Conservation (phyloP, 1,284 basidiomycete genomes). For the Irpex sp. region DNA sequence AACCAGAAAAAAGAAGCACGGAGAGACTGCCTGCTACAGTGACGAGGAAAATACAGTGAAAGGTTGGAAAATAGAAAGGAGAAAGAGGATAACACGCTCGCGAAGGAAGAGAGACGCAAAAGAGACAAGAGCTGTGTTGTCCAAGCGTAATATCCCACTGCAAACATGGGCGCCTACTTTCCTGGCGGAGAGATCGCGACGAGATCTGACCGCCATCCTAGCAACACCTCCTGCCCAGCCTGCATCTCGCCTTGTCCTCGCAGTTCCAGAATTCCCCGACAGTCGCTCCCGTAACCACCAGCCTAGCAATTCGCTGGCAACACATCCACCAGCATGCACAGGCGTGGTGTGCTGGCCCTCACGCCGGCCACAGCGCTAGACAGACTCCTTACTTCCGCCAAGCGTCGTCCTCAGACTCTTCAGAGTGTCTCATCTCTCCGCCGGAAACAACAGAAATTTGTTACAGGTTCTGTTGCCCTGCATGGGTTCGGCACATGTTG, state of each 20-base stretch:
- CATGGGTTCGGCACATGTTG: not conserved
- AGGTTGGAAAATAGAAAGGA: constrained; percentile 16
- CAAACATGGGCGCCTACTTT: not conserved
- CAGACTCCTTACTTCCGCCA: too few species aligned
- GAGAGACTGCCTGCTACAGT: constrained; percentile 22
- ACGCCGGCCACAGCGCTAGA: too few species aligned
- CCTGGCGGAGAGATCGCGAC: not conserved
- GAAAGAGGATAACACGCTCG: constrained; percentile 20
- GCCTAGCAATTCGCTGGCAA: not conserved
- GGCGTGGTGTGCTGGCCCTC: not conserved
- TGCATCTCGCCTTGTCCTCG: constrained; percentile 1
- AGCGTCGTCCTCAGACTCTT: not conserved
- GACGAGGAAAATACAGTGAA: constrained; percentile 7
- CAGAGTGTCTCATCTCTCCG: not conserved
- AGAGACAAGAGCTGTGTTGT: constrained; percentile 13
- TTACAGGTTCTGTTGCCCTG: not conserved
- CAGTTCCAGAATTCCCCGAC: not conserved
- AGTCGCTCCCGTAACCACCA: not conserved
- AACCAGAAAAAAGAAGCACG: constrained; percentile 6
- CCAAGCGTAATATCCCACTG: not conserved
- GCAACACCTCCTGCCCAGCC: constrained; percentile 2
- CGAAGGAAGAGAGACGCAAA: constrained; percentile 22
- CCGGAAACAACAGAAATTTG: not conserved
- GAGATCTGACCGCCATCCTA: not conserved
- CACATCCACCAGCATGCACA: too few species aligned